These are phyloP conservation scores for Ganoderma lingzhi DNA, from an alignment of 1,284 basidiomycete genomes.

Conservation along the genomic window DNA sequence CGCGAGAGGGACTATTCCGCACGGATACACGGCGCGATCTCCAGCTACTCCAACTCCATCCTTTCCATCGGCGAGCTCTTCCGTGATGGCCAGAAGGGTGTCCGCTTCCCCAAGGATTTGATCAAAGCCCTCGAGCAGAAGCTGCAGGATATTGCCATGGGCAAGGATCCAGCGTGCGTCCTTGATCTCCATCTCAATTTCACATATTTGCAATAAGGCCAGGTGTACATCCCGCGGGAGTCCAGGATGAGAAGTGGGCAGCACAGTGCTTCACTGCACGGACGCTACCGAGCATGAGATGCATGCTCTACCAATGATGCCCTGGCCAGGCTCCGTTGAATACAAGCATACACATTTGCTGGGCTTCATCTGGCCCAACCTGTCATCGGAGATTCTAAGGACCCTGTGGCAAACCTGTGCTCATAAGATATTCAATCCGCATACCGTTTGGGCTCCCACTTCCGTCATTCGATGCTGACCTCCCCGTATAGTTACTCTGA, in stretches of 20 bases:
- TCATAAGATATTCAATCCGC: neutral
- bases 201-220: neutral
- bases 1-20: constrained; percentile 70
- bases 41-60: constrained; percentile 76
- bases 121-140: constrained; percentile 88
- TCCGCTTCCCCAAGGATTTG: constrained; percentile 93
- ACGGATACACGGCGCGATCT: constrained; percentile 72
- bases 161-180: constrained; percentile 84
- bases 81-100: constrained; percentile 80
- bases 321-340: neutral
- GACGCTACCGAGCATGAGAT: neutral
- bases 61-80: constrained; percentile 86
- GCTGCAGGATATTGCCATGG: constrained; percentile 91
- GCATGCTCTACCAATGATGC: neutral
- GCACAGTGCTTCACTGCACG: neutral
- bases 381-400: neutral
- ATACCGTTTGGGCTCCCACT: neutral
- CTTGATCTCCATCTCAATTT: neutral
- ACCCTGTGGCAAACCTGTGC: neutral
- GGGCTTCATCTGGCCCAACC: neutral
- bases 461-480: constrained; percentile 11
- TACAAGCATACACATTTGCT: neutral
- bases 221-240: neutral
- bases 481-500: constrained; percentile 75
- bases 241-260: neutral